Conservation (phyloP, 208 protist species). For the Leishmania arabica region DNA sequence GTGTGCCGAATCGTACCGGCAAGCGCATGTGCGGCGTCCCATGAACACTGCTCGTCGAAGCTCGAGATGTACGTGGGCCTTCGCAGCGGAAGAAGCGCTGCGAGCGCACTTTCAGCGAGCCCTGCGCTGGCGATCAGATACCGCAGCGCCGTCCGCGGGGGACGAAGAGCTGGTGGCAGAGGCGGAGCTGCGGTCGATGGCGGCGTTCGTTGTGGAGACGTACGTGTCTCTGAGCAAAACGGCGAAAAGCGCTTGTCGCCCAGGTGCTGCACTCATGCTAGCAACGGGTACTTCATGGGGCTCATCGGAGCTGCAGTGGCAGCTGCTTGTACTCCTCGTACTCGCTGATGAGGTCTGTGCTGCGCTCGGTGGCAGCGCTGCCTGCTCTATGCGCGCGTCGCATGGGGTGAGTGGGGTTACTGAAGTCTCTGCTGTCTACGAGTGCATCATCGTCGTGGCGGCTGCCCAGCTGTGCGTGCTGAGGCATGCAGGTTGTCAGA, state of each 20-base stretch:
- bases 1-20: not conserved
- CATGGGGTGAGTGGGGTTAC: not conserved
- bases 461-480: conserved; percentile 1
- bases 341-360: conserved; percentile 11
- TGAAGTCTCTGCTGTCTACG: not conserved
- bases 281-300: not conserved
- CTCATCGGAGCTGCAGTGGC: conserved; percentile 1
- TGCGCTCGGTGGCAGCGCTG: not conserved
- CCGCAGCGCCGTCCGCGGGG: not conserved
- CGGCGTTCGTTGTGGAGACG: not conserved
- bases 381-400: not conserved
- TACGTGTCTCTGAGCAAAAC: not conserved
- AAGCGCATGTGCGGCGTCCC: too few species aligned
- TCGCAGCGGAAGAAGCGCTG: conserved; percentile 3
- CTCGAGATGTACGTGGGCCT: not conserved
- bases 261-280: not conserved
- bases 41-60: not conserved
- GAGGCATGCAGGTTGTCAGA: not conserved
- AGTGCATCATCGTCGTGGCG: conserved; percentile 7
- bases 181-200: not conserved
- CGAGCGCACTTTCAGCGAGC: not conserved
- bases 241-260: not conserved
- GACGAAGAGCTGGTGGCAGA: not conserved
- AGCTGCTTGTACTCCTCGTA: not conserved
- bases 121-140: not conserved